Evolutionary conservation across 2,329 filamentous ascomycete genomes (phyloP).

Genomic region (Penicillium sp.): DNA sequence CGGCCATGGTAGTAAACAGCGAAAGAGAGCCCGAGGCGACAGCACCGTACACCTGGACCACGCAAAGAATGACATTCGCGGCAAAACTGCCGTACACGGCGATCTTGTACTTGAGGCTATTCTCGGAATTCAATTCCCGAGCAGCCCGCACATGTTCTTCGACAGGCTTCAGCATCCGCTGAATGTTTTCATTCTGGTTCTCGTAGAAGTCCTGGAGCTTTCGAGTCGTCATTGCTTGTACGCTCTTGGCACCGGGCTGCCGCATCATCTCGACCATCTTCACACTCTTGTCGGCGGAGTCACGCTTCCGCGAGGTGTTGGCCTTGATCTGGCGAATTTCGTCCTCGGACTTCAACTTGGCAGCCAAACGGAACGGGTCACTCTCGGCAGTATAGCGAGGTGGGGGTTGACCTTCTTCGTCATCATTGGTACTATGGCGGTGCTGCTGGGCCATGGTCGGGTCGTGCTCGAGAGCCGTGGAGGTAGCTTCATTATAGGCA

Average conservation of each 20-base stretch:
- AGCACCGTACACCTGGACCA: slow-evolving; percentile 83
- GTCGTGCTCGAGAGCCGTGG: slow-evolving; percentile 40
- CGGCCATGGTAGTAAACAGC: slow-evolving; percentile 95
- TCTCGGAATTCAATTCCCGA: slow-evolving; percentile 70
- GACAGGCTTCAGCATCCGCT: slow-evolving; percentile 83
- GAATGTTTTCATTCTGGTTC: slow-evolving; percentile 86
- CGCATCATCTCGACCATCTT: slow-evolving; percentile 13
- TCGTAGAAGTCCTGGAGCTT: slow-evolving; percentile 75
- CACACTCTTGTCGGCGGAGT: slow-evolving; percentile 9
- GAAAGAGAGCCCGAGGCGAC: slow-evolving; percentile 83
- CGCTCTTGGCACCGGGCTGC: slow-evolving; percentile 35
- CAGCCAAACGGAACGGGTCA: slow-evolving; percentile 76
- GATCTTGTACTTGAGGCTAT: slow-evolving; percentile 61
- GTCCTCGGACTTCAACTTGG: slow-evolving; percentile 66
- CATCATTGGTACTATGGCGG: slow-evolving; percentile 23
- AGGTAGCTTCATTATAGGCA: slow-evolving; percentile 34
- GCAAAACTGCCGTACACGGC: slow-evolving; percentile 63
- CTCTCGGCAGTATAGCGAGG: slow-evolving; percentile 58
- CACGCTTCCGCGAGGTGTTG: slow-evolving; percentile 71
- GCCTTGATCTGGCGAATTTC: slow-evolving; percentile 74
- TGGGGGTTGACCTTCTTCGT: slow-evolving; percentile 44
- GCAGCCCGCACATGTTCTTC: slow-evolving; percentile 83
- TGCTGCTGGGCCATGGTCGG: slow-evolving; percentile 11
- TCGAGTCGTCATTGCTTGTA: slow-evolving; percentile 29
- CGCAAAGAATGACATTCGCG: slow-evolving; percentile 73